A percentile compares a stretch with the other conserved stretches of the same genome.
Evolutionary conservation across 306 rosid genomes (phyloP).

Genomic region (Mucuna pruriens): DNA sequence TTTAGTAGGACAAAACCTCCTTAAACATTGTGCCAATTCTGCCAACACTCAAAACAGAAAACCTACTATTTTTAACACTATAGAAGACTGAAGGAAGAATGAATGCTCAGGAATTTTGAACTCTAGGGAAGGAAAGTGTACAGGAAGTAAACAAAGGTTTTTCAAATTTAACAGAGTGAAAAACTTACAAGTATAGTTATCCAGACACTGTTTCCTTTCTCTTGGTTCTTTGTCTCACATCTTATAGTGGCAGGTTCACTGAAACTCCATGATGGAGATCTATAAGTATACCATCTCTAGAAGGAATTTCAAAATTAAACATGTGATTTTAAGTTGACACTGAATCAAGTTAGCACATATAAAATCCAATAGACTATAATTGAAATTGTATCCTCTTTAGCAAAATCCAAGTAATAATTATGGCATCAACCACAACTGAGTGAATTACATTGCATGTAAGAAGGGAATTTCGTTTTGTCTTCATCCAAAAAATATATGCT

Average conservation of each 20-base stretch:
- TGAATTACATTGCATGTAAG: background rate
- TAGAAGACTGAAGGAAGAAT: background rate
- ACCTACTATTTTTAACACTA: background rate
- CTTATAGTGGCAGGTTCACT: slow-evolving; percentile 74
- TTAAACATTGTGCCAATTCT: background rate
- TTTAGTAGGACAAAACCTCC: background rate
- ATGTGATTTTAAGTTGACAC: background rate
- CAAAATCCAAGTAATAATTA: background rate
- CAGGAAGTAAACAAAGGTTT: background rate
- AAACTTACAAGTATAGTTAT: slow-evolving; percentile 70
- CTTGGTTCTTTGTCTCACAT: slow-evolving; percentile 56
- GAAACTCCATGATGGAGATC: slow-evolving; percentile 43
- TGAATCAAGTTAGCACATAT: background rate
- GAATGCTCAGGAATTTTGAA: background rate
- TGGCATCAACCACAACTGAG: background rate
- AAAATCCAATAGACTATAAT: background rate
- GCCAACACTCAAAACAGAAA: background rate
- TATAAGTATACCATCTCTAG: slow-evolving; percentile 2
- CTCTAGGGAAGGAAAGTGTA: background rate
- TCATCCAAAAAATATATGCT: background rate
- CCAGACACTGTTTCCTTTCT: slow-evolving; percentile 57
- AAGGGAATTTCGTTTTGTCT: background rate
- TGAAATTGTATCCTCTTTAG: background rate
- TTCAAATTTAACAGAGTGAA: slow-evolving; percentile 3
- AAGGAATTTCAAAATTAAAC: background rate